Percentiles rank a stretch among this genome's conserved stretches.
Conservation (phyloP, 2,329 filamentous ascomycete genomes). For the Paecilomyces fulvus region DNA sequence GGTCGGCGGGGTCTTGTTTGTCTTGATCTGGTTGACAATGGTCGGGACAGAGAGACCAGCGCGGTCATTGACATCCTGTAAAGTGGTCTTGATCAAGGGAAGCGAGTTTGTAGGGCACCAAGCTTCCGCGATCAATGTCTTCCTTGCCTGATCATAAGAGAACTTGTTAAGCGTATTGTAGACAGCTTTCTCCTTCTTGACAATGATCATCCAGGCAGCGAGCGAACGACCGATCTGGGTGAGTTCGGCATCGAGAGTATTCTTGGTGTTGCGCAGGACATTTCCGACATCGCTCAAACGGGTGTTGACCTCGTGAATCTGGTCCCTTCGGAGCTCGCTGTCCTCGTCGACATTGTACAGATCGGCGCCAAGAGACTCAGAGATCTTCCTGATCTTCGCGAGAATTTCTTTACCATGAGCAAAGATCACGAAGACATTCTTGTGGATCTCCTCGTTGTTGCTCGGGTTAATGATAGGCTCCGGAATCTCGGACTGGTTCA, state of each 20-base stretch:
- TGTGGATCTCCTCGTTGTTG: conserved; percentile 84
- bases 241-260: conserved; percentile 84
- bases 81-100: conserved; percentile 77
- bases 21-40: conserved; percentile 95
- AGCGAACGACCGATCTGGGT: conserved; percentile 87
- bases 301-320: conserved; percentile 95
- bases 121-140: conserved; percentile 93
- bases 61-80: conserved; percentile 93
- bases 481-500: conserved; percentile 98
- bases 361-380: conserved; percentile 90
- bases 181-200: conserved; percentile 97
- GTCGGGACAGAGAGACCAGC: conserved; percentile 95
- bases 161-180: conserved; percentile 94
- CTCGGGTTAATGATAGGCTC: conserved; percentile 85
- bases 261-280: conserved; percentile 90
- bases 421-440: conserved; percentile 99
- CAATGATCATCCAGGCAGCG: conserved; percentile 93
- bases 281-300: conserved; percentile 84
- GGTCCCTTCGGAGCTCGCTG: conserved; percentile 85
- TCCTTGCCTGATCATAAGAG: conserved; percentile 90
- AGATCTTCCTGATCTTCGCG: conserved; percentile 98
- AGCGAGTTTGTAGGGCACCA: conserved; percentile 94
- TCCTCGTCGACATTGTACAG: conserved; percentile 98
- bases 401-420: conserved; percentile 97
- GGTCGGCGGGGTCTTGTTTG: conserved; percentile 93